Base-by-base conservation (phyloP, 305 asterid species). In the Lippia alba region DNA sequence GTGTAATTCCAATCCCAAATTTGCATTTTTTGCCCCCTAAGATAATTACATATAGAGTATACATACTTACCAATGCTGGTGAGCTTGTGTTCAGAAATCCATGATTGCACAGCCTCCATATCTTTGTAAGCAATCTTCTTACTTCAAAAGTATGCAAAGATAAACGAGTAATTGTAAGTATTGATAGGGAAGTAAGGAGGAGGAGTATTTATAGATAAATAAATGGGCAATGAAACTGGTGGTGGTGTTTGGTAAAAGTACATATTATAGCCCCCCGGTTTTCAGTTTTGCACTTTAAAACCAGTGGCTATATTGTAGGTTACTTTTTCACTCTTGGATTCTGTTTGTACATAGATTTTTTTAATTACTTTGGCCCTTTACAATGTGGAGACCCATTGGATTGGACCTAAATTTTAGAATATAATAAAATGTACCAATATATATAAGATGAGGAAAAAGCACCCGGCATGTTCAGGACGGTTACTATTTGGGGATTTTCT, bases 81-180 rank as follows among this genome's bases (percentile, higher is more conserved):
- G 84, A 91, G 94, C 74, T 87, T 89, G 91, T 89, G 94, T 20
- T 84, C 49, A 57, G 88, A 82, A 83, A 89, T 75, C 97, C 96
- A 91, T 49, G 96, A 75, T 45, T 87, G 89, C 50, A 84, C 75
- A 17, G 79, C 83, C 67, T 91, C 91, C 97, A 91, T 89, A 9
- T 33, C 64, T 14, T 53, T 45, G 55, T 30, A 33, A 19, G 20
- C 24, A 36, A 8, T 11, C 65, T 50, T 49, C 55, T 49, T 14
- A 49, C 4, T 49, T 5, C 0, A 11, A 2, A 12, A 49, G n/a
- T 14, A n/a, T 44, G 61, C 40, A 46, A 18, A 33, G 6, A 61
- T 51, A 32, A 61, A 64, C 8, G 58, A 64, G 16, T 24, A 24
- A 24, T 24, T 30, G 1, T 60, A 40, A 10, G 14, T 12, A 30